These are phyloP conservation scores for Raphanus sativus DNA, from an alignment of 345 rosid genomes.

Conservation along the genomic window DNA sequence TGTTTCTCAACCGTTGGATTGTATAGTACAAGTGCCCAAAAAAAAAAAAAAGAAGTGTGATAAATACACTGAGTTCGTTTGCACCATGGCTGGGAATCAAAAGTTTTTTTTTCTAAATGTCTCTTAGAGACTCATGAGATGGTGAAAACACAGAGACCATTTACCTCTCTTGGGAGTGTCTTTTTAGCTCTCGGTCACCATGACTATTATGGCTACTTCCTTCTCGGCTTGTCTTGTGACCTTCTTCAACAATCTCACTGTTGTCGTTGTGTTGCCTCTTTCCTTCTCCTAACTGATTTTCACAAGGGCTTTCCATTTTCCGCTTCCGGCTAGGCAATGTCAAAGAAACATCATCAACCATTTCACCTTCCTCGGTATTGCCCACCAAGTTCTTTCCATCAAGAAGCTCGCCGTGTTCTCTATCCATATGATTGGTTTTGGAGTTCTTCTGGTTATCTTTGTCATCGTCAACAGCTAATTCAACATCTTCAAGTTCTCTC, in stretches of 20 bases:
- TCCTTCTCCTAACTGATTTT: slow-evolving; percentile 60
- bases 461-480: slow-evolving; percentile 67
- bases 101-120: slow-evolving; percentile 8
- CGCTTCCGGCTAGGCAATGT: slow-evolving; percentile 57
- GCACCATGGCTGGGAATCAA: slow-evolving; percentile 6
- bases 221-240: slow-evolving; percentile 27
- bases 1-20: slow-evolving; percentile 20
- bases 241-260: slow-evolving; percentile 26
- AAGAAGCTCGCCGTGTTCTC: slow-evolving; percentile 48
- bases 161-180: slow-evolving; percentile 35
- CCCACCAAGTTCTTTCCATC: slow-evolving; percentile 43
- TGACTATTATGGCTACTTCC: slow-evolving; percentile 30
- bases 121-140: slow-evolving; percentile 19
- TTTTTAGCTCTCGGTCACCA: slow-evolving; percentile 26
- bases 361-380: slow-evolving; percentile 67
- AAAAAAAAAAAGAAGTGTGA: background rate
- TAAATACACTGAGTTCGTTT: slow-evolving; percentile 13
- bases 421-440: slow-evolving; percentile 9
- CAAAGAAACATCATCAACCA: slow-evolving; percentile 51
- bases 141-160: background rate
- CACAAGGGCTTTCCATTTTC: slow-evolving; percentile 60
- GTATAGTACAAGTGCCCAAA: slow-evolving; percentile 8
- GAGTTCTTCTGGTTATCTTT: slow-evolving; percentile 48
- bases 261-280: slow-evolving; percentile 42
- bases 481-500: slow-evolving; percentile 78